These are phyloP conservation scores for Pichia terricola DNA, from an alignment of 1,139 yeast genomes.

Conservation along the genomic window DNA sequence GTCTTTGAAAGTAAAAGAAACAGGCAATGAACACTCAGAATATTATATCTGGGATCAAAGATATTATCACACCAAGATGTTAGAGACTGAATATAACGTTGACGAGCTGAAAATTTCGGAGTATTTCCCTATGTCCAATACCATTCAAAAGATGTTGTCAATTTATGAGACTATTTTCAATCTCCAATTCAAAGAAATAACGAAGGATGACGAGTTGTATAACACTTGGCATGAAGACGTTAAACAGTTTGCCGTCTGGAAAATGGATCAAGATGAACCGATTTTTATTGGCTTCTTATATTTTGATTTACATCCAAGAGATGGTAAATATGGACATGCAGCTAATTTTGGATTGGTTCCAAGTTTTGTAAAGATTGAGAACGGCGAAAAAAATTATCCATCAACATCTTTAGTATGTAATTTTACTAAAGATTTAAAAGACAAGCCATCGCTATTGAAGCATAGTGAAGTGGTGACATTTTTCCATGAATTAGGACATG, in stretches of 20 bases:
- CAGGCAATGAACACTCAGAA: constrained; percentile 27
- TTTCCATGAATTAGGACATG: constrained; percentile 88
- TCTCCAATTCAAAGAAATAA: constrained; percentile 49
- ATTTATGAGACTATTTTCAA: constrained; percentile 62
- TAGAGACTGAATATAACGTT: constrained; percentile 61
- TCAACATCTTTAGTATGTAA: constrained; percentile 77
- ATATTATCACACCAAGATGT: constrained; percentile 52
- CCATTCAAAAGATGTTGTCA: constrained; percentile 57
- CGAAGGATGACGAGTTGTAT: constrained; percentile 25
- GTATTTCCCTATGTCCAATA: constrained; percentile 64
- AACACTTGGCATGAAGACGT: constrained; percentile 74
- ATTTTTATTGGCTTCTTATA: constrained; percentile 70
- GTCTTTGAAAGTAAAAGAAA: constrained; percentile 45
- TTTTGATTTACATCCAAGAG: constrained; percentile 77
- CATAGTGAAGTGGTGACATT: constrained; percentile 76
- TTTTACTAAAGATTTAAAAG: constrained; percentile 65
- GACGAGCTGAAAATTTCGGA: constrained; percentile 66
- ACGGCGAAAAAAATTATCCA: constrained; percentile 49
- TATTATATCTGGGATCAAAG: constrained; percentile 70
- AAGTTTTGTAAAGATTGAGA: constrained; percentile 40
- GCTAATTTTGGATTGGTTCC: constrained; percentile 68
- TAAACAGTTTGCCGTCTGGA: constrained; percentile 65
- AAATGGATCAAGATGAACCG: constrained; percentile 40
- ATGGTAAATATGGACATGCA: constrained; percentile 81
- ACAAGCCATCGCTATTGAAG: constrained; percentile 66